phyloP scores from a whole-genome alignment of 768 basidiomycete species.

The Suillus americanus region DNA sequence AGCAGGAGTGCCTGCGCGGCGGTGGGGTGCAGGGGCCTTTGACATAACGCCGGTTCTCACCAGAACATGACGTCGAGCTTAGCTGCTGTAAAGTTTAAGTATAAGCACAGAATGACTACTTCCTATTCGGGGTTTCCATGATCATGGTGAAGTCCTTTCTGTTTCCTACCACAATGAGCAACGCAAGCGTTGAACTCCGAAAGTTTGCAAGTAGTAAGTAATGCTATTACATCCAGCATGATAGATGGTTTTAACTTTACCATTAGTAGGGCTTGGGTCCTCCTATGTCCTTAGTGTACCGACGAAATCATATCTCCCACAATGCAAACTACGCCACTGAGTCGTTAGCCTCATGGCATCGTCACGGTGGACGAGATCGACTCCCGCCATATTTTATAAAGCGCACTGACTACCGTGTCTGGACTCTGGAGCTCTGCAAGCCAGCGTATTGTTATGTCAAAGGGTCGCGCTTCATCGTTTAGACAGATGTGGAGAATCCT shows the following conservation, averaged over 20 bases:
- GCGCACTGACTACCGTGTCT: neutral
- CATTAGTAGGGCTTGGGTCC: too few relatives aligned
- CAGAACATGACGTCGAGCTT: conserved; percentile 5
- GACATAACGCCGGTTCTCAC: conserved; percentile 8
- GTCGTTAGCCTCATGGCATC: neutral
- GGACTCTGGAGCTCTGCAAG: neutral
- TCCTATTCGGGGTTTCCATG: neutral
- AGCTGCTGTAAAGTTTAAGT: neutral
- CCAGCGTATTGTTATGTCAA: neutral
- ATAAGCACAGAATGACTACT: neutral
- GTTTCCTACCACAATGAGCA: neutral
- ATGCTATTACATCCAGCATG: neutral
- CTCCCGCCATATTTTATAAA: neutral
- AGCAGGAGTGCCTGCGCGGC: conserved; percentile 27
- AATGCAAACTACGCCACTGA: neutral
- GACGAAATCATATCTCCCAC: neutral
- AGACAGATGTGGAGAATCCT: neutral
- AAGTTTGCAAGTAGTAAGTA: neutral
- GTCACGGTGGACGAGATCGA: neutral
- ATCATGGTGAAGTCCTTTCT: neutral
- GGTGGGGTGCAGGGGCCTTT: conserved; percentile 12
- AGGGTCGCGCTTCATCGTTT: neutral
- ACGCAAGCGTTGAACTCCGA: neutral
- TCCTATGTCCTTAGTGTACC: neutral
- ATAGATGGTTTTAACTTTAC: neutral